Conservation (phyloP, 768 basidiomycete species). For the Lentinus brumalis region DNA sequence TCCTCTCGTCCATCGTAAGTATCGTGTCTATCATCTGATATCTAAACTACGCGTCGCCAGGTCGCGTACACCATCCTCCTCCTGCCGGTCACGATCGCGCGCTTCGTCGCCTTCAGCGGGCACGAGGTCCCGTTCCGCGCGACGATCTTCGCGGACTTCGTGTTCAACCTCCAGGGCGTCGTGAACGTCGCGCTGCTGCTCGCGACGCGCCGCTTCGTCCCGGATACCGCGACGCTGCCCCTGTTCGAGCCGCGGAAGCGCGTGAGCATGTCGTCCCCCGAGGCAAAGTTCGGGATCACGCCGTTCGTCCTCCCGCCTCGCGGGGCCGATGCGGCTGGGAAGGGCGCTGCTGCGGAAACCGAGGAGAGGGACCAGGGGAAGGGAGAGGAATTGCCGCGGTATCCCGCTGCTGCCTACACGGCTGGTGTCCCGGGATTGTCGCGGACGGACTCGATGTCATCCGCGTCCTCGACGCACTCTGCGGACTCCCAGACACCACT, state of each 20-base stretch:
- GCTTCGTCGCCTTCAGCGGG: constrained; percentile 34
- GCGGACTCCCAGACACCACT: constrained; percentile 14
- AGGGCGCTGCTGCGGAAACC: background rate
- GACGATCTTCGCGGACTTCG: constrained; percentile 35
- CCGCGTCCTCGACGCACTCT: background rate
- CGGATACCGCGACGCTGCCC: constrained; percentile 28
- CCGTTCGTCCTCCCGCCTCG: constrained; percentile 29
- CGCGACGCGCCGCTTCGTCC: constrained; percentile 33
- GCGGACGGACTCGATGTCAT: constrained; percentile 9
- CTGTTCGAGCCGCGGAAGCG: constrained; percentile 30
- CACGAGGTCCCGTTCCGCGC: constrained; percentile 30
- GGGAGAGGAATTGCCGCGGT: background rate
- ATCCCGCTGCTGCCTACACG: background rate
- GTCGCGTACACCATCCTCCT: constrained; percentile 36
- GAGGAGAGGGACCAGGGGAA: background rate
- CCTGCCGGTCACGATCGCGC: constrained; percentile 36
- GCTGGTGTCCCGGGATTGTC: background rate
- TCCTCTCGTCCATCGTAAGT: background rate
- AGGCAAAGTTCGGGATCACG: constrained; percentile 29
- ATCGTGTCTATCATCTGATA: background rate
- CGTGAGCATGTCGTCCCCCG: constrained; percentile 25
- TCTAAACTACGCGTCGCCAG: constrained; percentile 3
- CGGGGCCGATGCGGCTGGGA: constrained; percentile 1
- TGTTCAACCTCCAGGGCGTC: constrained; percentile 38
- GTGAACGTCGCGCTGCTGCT: constrained; percentile 35